Base-by-base conservation (phyloP, 768 basidiomycete genomes). In the Lyophyllum atratum region DNA sequence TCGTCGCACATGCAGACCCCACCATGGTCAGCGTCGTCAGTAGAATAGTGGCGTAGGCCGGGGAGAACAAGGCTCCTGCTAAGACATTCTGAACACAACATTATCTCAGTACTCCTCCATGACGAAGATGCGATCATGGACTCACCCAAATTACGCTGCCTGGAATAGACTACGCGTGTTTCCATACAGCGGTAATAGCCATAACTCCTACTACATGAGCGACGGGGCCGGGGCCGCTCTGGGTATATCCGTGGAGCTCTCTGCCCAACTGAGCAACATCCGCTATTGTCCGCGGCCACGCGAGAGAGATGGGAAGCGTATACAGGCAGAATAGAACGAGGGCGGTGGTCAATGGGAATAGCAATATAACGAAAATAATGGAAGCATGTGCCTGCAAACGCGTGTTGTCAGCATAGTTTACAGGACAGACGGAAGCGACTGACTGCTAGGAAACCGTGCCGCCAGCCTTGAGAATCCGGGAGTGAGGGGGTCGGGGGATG, bases 81-180 rank as follows among this genome's bases (percentile, higher is more conserved):
- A 96, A 80, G 24, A 96, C 92, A 70, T 97, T 97, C 92, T 95
- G 66, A 24, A 56, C 50, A 56, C 55, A 57, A 51, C 15, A 55
- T 59, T 44, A 56, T 34, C 28, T 59, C 7, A 56, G 56, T 21
- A n/a, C 12, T 9, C 15, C 47, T 44, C 29, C 42, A 28, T 42
- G 44, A 43, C 58, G 68, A 42, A 58, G 54, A 58, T 26, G 51
- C 51, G 14, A 29, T 48, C 24, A 47, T 54, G 65, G 59, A 77
- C 87, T 55, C 60, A 92, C 92, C 89, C 95, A 88, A 48, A 96
- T 80, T 47, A 96, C 93, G 62, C 92, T 94, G 7, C 95, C 95
- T 9, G 95, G 95, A 56, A 98, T 84, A 58, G 92, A 95, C 95
- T 95, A 98, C 3, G 95, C 93, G 70, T 98, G 95, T 73, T 95